Evolutionary conservation across 2,329 filamentous ascomycete species (phyloP).

Genomic region (Neoscytalidium dimidiatum): DNA sequence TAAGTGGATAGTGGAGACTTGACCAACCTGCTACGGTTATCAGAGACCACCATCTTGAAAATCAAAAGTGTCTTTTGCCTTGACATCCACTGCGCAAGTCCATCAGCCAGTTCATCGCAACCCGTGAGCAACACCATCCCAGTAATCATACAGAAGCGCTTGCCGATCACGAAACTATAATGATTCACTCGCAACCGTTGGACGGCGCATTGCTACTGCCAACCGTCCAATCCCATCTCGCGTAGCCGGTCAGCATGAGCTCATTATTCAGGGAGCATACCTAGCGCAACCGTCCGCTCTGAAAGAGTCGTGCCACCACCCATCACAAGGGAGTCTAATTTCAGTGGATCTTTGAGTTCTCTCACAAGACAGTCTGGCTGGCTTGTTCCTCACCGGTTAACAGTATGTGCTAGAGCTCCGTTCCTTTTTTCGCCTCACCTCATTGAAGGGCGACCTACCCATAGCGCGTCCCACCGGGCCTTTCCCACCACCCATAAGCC

Average conservation of each 20-base stretch:
- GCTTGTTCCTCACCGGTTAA: background rate
- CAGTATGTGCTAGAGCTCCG: too few relatives aligned
- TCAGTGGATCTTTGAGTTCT: background rate
- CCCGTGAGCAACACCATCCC: too few relatives aligned
- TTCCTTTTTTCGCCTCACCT: background rate
- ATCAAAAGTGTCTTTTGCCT: background rate
- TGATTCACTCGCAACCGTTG: background rate
- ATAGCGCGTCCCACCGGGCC: background rate
- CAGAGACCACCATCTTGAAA: background rate
- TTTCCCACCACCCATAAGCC: background rate
- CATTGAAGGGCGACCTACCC: background rate
- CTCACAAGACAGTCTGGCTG: background rate
- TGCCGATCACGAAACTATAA: background rate
- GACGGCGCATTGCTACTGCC: background rate
- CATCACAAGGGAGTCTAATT: background rate
- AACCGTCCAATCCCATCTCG: background rate
- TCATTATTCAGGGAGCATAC: background rate
- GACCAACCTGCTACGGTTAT: background rate
- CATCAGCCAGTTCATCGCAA: too few relatives aligned
- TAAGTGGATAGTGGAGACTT: background rate
- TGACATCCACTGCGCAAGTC: background rate
- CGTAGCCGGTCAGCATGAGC: background rate
- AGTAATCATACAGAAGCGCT: background rate
- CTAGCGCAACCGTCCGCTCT: background rate
- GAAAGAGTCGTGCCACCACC: background rate